Base-by-base conservation (phyloP, 495 filamentous ascomycete genomes). In the Trichoderma asperelloides region DNA sequence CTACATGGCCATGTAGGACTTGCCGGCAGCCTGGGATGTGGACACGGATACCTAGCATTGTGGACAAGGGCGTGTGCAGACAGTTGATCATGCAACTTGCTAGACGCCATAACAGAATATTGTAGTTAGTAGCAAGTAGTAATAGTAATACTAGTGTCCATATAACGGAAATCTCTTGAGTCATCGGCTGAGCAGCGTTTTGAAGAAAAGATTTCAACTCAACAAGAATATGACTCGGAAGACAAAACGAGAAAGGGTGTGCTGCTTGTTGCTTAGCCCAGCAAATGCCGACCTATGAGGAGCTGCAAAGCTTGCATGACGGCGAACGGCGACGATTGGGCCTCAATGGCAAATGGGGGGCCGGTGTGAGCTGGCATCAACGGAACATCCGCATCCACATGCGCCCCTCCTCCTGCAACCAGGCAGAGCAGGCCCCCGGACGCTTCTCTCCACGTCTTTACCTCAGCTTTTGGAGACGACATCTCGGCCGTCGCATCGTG, bases 311-410 rank as follows among this genome's bases (percentile, higher is more conserved):
- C 15, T 25, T 60, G 55, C 55, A 60, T 60, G 55, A 60, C 55
- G 25, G 27, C 55, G n/a, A 23, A 27, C 55, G 55, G 27, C 27
- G 55, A 60, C 55, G 55, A 60, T 60, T 60, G 25, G 55, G 55
- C 55, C 55, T 60, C 55, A 30, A 60, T 30, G 27, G 5, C 23
- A 27, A 30, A 28, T 21, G 11, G 21, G 55, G 27, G 11, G 27
- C 23, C 12, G 55, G 55, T 27, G 23, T 60, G 55, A 60, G 55
- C 55, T 60, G 25, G 55, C 55, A 30, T 28, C 55, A n/a, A 51
- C 47, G 47, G 47, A 51, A n/a, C 47, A 51, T 51, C 55, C 55
- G 55, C 51, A 30, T 60, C 33, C 33, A 37, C 33, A 51, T n/a
- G 47, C 47, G 18, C 55, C 49, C 49, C 49, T n/a, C 15, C 21